Evolutionary conservation across 1,284 basidiomycete genomes (phyloP).

Genomic region (Leucoagaricus sp.): DNA sequence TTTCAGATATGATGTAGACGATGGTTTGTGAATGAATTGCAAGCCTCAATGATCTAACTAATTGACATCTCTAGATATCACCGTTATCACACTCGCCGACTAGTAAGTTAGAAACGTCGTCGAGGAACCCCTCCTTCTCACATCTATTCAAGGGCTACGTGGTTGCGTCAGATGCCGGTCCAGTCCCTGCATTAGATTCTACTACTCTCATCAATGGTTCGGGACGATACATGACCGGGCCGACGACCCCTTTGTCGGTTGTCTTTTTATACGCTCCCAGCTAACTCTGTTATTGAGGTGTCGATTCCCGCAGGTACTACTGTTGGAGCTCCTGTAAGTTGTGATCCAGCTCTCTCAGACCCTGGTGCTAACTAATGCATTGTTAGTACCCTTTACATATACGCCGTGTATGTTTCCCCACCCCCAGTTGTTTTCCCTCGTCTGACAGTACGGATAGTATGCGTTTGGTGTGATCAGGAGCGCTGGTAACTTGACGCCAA

Average conservation of each 20-base stretch:
- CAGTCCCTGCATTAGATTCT: constrained; percentile 25
- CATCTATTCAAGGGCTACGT: constrained; percentile 24
- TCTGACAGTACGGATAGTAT: too few species aligned
- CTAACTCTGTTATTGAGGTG: too few species aligned
- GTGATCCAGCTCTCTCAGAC: too few species aligned
- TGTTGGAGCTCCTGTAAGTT: too few species aligned
- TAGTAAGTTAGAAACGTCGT: constrained; percentile 26
- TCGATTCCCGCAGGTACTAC: too few species aligned
- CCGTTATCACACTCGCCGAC: constrained; percentile 37
- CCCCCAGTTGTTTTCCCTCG: too few species aligned
- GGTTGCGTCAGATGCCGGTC: constrained; percentile 21
- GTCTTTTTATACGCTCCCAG: too few species aligned
- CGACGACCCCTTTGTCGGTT: constrained; percentile 29
- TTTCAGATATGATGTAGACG: constrained; percentile 34
- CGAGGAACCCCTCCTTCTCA: background rate
- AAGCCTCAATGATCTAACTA: background rate
- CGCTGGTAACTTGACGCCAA: too few species aligned
- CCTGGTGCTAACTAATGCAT: too few species aligned
- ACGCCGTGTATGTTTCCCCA: too few species aligned
- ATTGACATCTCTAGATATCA: constrained; percentile 24
- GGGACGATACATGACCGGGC: constrained; percentile 37
- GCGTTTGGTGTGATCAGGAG: too few species aligned
- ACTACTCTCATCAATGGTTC: constrained; percentile 41
- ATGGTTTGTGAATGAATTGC: constrained; percentile 23
- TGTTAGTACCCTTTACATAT: too few species aligned